Evolutionary conservation across 345 rosid species (phyloP).

Genomic region (Euphorbia peplus): DNA sequence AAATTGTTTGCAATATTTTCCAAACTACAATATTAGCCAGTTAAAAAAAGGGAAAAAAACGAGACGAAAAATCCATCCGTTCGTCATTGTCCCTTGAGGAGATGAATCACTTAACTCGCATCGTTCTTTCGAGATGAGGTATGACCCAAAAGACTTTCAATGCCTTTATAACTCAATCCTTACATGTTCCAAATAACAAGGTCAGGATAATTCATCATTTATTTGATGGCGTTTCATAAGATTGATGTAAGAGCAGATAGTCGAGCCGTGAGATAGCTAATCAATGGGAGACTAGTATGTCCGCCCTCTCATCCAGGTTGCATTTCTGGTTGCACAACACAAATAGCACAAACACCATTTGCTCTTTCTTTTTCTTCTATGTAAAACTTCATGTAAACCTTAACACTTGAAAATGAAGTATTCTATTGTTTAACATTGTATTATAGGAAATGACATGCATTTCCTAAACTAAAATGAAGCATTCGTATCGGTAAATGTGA

Average conservation of each 20-base stretch:
- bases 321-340: conserved; percentile 36
- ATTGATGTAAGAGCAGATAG: too few relatives aligned
- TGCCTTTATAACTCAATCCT: background rate
- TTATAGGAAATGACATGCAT: background rate
- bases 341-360: conserved; percentile 65
- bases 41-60: too few relatives aligned
- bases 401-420: conserved; percentile 36
- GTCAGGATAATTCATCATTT: background rate
- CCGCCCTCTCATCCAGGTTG: conserved; percentile 37
- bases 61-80: too few relatives aligned
- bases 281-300: too few relatives aligned
- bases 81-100: too few relatives aligned
- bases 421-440: background rate
- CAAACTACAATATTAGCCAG: too few relatives aligned
- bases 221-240: background rate
- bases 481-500: background rate
- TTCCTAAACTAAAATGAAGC: background rate
- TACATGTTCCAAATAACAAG: background rate
- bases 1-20: too few relatives aligned
- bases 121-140: background rate
- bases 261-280: background rate
- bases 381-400: conserved; percentile 63
- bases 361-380: conserved; percentile 56
- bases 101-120: background rate
- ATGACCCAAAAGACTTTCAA: background rate